Evolutionary conservation across 345 rosid genomes (phyloP), one percentile per base, ranked within the genome.

Genomic region (Gossypium longicalyx): DNA sequence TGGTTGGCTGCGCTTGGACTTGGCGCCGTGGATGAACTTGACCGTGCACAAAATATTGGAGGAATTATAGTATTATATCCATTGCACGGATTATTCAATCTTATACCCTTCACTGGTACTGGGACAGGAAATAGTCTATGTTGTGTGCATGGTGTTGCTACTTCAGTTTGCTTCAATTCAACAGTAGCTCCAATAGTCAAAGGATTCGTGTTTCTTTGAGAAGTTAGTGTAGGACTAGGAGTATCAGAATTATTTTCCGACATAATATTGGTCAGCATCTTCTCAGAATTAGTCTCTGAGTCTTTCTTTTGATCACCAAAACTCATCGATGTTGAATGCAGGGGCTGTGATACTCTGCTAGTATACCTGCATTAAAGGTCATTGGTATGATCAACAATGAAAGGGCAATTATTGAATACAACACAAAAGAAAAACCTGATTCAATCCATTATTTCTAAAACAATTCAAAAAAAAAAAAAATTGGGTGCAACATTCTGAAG

Each of bases 1-100:
- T 82, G 91, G 81, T 84, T 85, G 73, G 85, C 82, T 12, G 93
- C 80, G 75, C 85, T 84, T 62, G 88, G 91, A 72, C 89, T 87
- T 59, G 81, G 86, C 19, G 74, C 67, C 59, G 77, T 77, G 74
- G 92, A 82, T 77, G 78, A 71, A 76, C 79, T 81, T 59, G 91
- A 76, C 77, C 79, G 87, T 12, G 77, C 73, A 76, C 71, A 56
- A 47, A 76, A 74, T 4, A 76, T 64, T 76, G 80, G 83, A 76
- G 88, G 83, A 74, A 77, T 58, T 29, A 71, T 75, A 41, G 93
- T 81, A 75, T 86, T 56, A 67, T 88, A 79, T 63, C 83, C 84
- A 11, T 82, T 71, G 83, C 79, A 75, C 19, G 74, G 71, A 74
- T 76, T 77, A 25, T 74, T 81, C 63, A 76, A 81, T 44, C 84